These are phyloP conservation scores for Articulospora tetracladia DNA, from an alignment of 495 filamentous ascomycete species.

Conservation along the genomic window DNA sequence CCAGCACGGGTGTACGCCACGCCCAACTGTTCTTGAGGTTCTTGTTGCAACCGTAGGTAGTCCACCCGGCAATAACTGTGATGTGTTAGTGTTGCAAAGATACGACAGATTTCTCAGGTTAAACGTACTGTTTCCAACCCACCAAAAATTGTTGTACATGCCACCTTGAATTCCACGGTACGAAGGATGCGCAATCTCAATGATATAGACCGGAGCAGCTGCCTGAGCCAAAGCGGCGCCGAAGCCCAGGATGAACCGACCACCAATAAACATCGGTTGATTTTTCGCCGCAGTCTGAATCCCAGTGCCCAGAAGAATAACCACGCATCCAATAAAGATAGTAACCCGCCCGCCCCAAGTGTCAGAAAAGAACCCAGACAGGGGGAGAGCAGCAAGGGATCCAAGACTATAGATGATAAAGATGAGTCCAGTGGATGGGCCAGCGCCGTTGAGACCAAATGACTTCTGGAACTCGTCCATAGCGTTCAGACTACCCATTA, in stretches of 20 bases:
- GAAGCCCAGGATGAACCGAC: slow-evolving; percentile 55
- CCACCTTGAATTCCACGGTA: slow-evolving; percentile 51
- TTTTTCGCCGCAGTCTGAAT: slow-evolving; percentile 42
- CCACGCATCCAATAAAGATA: slow-evolving; percentile 50
- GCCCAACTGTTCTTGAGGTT: neutral
- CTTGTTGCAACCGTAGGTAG: neutral
- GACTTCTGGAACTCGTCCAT: slow-evolving; percentile 24
- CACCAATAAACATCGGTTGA: slow-evolving; percentile 45
- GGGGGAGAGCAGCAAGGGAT: neutral
- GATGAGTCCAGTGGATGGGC: slow-evolving; percentile 37
- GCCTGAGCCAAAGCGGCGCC: slow-evolving; percentile 44
- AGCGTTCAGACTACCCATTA: no score
- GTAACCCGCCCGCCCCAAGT: slow-evolving; percentile 44
- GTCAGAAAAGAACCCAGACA: slow-evolving; percentile 28
- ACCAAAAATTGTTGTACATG: slow-evolving; percentile 38
- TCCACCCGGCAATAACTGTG: slow-evolving; percentile 31
- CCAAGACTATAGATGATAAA: slow-evolving; percentile 39
- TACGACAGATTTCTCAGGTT: no score
- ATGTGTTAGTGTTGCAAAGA: neutral
- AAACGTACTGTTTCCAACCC: no score
- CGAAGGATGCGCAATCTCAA: slow-evolving; percentile 51
- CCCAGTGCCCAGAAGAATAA: slow-evolving; percentile 50
- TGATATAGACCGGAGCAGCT: slow-evolving; percentile 49
- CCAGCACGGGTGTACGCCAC: neutral
- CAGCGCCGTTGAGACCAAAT: no score